Conservation (phyloP, 495 filamentous ascomycete genomes). For the Hyaloscypha finlandica region DNA sequence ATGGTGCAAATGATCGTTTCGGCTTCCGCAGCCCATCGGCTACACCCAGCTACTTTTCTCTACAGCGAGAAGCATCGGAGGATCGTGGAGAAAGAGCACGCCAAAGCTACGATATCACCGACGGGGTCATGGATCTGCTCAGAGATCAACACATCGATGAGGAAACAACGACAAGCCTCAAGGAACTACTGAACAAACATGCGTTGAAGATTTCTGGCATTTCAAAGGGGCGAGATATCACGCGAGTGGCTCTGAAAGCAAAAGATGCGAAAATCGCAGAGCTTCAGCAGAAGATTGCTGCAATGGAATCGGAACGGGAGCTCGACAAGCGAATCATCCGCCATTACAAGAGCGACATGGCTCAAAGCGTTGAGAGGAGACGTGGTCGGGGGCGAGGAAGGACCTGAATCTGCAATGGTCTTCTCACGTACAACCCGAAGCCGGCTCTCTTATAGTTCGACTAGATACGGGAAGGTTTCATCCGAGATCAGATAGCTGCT, state of each 20-base stretch:
- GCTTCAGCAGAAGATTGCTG: slow-evolving; percentile 47
- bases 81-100: slow-evolving; percentile 7
- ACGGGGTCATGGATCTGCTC: slow-evolving; percentile 52
- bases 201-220: slow-evolving; percentile 59
- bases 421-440: background rate
- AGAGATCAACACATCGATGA: slow-evolving; percentile 47
- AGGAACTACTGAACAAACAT: slow-evolving; percentile 53
- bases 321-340: slow-evolving; percentile 49
- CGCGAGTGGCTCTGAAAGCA: slow-evolving; percentile 58
- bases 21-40: slow-evolving; percentile 34
- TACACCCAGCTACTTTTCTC: slow-evolving; percentile 55
- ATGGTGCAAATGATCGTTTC: slow-evolving; percentile 28
- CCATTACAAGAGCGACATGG: slow-evolving; percentile 32
- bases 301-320: slow-evolving; percentile 53
- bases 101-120: slow-evolving; percentile 47
- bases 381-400: background rate
- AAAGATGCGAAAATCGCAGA: slow-evolving; percentile 61
- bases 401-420: background rate
- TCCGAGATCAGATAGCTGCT: too few relatives aligned
- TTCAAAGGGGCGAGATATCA: slow-evolving; percentile 61
- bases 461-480: too few relatives aligned
- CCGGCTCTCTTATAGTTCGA: background rate
- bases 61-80: slow-evolving; percentile 30
- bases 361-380: slow-evolving; percentile 23
- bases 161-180: slow-evolving; percentile 44